Conservation (phyloP, 164 flowering plant genomes). For the Aristolochia californica region DNA sequence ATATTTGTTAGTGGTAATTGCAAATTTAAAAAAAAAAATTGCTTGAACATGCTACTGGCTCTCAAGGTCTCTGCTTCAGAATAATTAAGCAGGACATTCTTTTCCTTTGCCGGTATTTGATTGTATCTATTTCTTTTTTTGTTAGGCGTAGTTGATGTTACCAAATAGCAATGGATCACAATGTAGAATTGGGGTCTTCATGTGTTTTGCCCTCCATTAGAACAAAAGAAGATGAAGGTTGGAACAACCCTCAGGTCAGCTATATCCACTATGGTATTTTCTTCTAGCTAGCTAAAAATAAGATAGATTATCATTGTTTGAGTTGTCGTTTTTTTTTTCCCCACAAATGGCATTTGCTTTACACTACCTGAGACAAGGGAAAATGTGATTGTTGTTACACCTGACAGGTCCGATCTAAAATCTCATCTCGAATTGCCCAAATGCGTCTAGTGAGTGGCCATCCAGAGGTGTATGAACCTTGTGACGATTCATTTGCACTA, state of each 20-base stretch:
- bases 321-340: neutral
- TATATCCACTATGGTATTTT: neutral
- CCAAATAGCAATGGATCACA: constrained; percentile 7
- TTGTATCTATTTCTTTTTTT: neutral
- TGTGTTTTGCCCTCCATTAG: constrained; percentile 2
- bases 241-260: constrained; percentile 5
- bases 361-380: neutral
- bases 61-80: too few species aligned
- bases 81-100: neutral
- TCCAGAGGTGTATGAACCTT: constrained; percentile 90
- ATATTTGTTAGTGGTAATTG: too few species aligned
- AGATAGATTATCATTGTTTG: neutral
- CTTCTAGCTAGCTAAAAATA: too few species aligned
- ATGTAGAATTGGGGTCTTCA: constrained; percentile 4
- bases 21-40: too few species aligned
- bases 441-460: constrained; percentile 72
- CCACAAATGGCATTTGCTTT: neutral
- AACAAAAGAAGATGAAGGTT: constrained; percentile 1
- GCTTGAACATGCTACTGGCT: too few species aligned
- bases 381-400: neutral
- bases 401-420: constrained; percentile 18
- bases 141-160: neutral
- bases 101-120: neutral
- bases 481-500: constrained; percentile 92
- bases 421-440: constrained; percentile 48